Evolutionary conservation across 2,329 filamentous ascomycete species (phyloP), one percentile per base, ranked within the genome.

Genomic region (Lachnellula hyalina): DNA sequence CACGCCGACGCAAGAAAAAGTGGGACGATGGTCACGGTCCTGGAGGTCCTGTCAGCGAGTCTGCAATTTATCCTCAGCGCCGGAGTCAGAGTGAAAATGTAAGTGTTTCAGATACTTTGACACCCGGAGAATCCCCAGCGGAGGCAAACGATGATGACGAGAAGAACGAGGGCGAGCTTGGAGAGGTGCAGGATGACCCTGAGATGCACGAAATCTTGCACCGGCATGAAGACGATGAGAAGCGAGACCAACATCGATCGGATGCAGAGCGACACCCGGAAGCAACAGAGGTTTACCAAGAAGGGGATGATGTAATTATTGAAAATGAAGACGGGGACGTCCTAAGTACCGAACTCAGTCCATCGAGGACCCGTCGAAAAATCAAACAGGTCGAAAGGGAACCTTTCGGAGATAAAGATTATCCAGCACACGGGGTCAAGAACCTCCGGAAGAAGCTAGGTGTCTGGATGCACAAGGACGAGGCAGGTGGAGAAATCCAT

Each of bases 251-350:
- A 9, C 62, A 66, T 47, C 60, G 56, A 38, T 68, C 67, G 4
- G 53, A 66, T 47, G 67, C 67, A 4, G 65, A 69, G 51, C 51
- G 56, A 19, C 54, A 70, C 44, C 63, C 70, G 21, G 47, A 63
- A 17, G 49, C 70, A 38, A 70, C 89, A 9, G 84, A 95, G 58
- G 80, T 92, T 0, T 96, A 87, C 62, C 83, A 92, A 60, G 91
- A 96, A 72, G 91, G 92, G 1, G 70, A 85, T 51, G 72, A 95
- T 21, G 80, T 94, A 40, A 75, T 96, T 6, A 83, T 95, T 53
- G 93, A 97, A 71, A 88, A 96, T 63, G 77, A 85, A 59, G 87
- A 96, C 54, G 93, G 93, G 7, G 92, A 96, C 52, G 92, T 96
- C 2, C 69, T 96, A 5, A 82, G 82, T 2, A 41, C 15, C 5